Percentiles rank a stretch among this genome's conserved stretches.
phyloP scores from a whole-genome alignment of 192 early-diverging fungal species.

The Lobulomyces angularis region DNA sequence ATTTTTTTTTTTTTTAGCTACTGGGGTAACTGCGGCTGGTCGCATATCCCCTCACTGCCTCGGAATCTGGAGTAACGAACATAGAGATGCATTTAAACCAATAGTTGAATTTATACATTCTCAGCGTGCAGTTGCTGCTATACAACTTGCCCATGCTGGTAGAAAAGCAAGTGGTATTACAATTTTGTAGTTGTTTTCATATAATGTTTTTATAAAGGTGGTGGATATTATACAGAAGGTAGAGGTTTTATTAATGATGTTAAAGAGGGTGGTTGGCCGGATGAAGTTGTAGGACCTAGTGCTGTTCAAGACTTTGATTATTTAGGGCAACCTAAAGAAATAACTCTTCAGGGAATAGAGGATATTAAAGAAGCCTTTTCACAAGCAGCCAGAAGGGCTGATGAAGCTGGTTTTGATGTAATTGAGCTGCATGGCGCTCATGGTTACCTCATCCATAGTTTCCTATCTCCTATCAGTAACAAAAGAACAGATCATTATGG shows the following conservation, averaged over 20 bases:
- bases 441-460: constrained; percentile 75
- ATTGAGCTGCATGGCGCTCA: constrained; percentile 86
- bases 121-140: constrained; percentile 20
- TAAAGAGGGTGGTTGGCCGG: constrained; percentile 56
- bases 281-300: constrained; percentile 55
- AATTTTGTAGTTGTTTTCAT: background rate
- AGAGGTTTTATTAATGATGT: background rate
- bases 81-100: constrained; percentile 40
- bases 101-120: constrained; percentile 53
- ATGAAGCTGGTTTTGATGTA: constrained; percentile 74
- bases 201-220: background rate
- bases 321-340: constrained; percentile 36
- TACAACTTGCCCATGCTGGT: constrained; percentile 77
- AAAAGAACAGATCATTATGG: constrained; percentile 83
- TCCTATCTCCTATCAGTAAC: constrained; percentile 71
- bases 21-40: constrained; percentile 60
- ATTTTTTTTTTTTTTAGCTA: constrained; percentile 21
- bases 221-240: too few relatives aligned
- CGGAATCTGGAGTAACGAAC: constrained; percentile 75
- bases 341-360: constrained; percentile 58
- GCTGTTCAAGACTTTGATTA: constrained; percentile 28
- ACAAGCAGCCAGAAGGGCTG: constrained; percentile 53
- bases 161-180: constrained; percentile 62
- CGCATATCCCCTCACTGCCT: constrained; percentile 63
- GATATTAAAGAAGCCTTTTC: constrained; percentile 48